These are phyloP conservation scores for Rhodotorula sp. DNA, from an alignment of 1,284 basidiomycete species.

Conservation along the genomic window DNA sequence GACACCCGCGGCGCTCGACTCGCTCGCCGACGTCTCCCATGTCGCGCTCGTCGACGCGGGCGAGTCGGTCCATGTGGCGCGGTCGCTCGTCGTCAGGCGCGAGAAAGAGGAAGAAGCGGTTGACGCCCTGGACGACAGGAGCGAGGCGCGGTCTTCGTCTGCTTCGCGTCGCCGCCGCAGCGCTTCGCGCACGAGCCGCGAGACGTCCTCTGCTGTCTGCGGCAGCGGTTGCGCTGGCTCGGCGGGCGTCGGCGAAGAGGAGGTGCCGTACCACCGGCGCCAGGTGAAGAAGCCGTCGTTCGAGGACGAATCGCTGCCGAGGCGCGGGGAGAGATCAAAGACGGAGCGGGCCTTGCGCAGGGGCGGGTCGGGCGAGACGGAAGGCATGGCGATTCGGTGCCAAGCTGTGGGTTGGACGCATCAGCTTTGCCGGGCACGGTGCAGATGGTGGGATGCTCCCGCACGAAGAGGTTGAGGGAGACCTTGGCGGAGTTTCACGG, in stretches of 20 bases:
- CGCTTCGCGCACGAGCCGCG: conserved; percentile 5
- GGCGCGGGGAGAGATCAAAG: background rate
- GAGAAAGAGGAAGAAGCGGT: conserved; percentile 1
- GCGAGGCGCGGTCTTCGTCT: background rate
- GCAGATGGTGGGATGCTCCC: too few relatives aligned
- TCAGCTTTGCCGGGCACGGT: too few relatives aligned
- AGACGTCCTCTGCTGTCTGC: background rate
- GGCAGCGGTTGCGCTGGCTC: background rate
- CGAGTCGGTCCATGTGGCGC: background rate
- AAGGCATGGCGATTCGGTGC: background rate
- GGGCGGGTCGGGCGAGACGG: background rate
- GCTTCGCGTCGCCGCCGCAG: conserved; percentile 4
- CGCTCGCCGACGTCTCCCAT: background rate
- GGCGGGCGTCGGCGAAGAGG: background rate
- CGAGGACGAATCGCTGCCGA: background rate
- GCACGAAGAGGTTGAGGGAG: too few relatives aligned
- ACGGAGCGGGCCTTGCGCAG: conserved; percentile 9
- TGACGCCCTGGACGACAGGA: background rate
- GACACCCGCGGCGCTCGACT: background rate
- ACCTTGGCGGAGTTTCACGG: too few relatives aligned
- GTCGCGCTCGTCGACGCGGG: conserved; percentile 6
- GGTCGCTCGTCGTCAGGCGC: background rate
- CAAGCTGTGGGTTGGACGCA: too few relatives aligned
- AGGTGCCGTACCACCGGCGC: conserved; percentile 13
- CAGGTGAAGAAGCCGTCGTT: conserved; percentile 14